Base-by-base conservation (phyloP, 495 filamentous ascomycete genomes). In the Coniosporium apollinis region DNA sequence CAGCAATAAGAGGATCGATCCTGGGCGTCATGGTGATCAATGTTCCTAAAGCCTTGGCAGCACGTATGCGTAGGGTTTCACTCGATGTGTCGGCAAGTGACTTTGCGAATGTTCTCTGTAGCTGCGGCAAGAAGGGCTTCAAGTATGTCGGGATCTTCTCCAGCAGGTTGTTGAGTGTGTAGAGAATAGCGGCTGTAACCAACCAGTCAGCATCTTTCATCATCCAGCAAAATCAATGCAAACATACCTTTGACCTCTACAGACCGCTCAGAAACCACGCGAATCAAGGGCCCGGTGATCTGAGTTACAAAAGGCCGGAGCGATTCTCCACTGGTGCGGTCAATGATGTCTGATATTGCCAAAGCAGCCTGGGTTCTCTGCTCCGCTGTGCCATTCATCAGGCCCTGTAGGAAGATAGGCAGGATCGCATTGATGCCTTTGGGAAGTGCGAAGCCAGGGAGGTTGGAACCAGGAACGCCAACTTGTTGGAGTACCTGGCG, bases 341-440 rank as follows among this genome's bases (percentile, higher is more conserved):
- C 91, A 45, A 96, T 74, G 43, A 97, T 79, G 50, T 97, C 91
- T 2, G 83, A 89, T 44, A 97, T 92, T 5, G 81, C 89, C 31
- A 97, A 65, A 37, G 91, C 91, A 26, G 89, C 70, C 50, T 92
- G 79, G 11, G 81, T 89, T 49, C 85, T 68, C 60, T 96, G 91
- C 3, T 97, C 91, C 8, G 78, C 56, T 13, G 78, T 84, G 38
- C 89, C 89, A 47, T 96, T 94, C 73, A 96, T 89, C 42, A 97
- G 68, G 60, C 87, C 89, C 50, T 97, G 89, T 43, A 96, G 59
- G 70, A 97, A 96, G 46, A 97, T 94, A 3, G 91, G 91, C 31
- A 97, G 59, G 41, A 97, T 77, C 36, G 91, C 83, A 52, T 83
- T 94, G 67, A 97, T 94, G 36, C 89, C 89, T 70, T 96, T 97